These are phyloP conservation scores for Coemansia sp. DNA, from an alignment of 192 early-diverging fungal species.

Conservation along the genomic window DNA sequence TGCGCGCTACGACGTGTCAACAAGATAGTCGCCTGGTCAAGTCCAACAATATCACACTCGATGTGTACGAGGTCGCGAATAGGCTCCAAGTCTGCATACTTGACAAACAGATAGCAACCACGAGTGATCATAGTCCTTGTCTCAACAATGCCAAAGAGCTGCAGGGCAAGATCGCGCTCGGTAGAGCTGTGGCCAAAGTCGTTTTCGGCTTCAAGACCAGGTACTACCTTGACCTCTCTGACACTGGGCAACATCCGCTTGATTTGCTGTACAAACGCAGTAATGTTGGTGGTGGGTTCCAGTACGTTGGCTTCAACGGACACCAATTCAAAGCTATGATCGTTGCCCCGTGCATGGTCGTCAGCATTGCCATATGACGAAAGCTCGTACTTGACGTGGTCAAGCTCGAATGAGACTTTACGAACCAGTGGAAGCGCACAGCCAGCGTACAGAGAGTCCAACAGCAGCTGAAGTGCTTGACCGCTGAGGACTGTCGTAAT, in stretches of 20 bases:
- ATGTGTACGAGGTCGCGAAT: background rate
- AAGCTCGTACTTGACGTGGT: background rate
- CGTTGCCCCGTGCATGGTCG: background rate
- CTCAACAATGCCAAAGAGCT: background rate
- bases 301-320: background rate
- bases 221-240: background rate
- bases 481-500: background rate
- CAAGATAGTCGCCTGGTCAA: background rate
- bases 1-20: background rate
- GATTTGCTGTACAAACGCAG: background rate
- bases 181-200: background rate
- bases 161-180: background rate
- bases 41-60: background rate
- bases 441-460: background rate
- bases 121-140: background rate
- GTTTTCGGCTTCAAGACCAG: too few relatives aligned
- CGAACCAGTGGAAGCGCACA: background rate
- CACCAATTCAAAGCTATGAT: background rate
- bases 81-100: background rate
- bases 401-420: background rate
- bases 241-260: background rate
- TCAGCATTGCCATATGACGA: background rate
- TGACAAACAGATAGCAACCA: background rate
- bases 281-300: background rate
- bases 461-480: background rate